Evolutionary conservation across 352 stramenopile genomes (phyloP), one percentile per base, ranked within the genome.

Genomic region (Chrysophaeum taylorii): DNA sequence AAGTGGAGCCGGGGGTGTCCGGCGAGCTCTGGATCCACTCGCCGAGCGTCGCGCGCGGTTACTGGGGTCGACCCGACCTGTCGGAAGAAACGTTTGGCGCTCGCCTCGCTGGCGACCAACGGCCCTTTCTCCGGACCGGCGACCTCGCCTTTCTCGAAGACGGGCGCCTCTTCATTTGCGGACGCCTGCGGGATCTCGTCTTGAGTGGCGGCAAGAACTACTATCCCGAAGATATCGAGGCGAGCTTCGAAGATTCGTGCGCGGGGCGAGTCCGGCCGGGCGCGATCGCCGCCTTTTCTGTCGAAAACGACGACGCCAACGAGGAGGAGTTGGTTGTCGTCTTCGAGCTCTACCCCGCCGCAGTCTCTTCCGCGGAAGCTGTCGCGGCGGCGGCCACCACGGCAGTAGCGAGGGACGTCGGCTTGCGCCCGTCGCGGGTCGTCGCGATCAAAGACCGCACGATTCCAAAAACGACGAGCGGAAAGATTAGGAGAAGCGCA

Each of bases 201-300:
- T 99, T 99, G 78, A 89, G 99, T 57, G 85, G 91, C 27, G 96
- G 96, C 9, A 99, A 78, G 96, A 99, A 76, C n/a, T n/a, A n/a
- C n/a, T n/a, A n/a, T n/a, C n/a, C n/a, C n/a, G n/a, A n/a, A n/a
- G n/a, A n/a, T n/a, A 86, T 99, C 33, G 96, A 99, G 74, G 82
- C 85, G 9, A 94, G 89, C 15, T 90, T 89, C 0, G 91, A 97
- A 79, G 74, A 76, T 53, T 38, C 73, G 29, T 41, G 48, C 29
- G 25, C 39, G 0, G 43, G 33, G 29, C 18, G 4, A 9, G 29
- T 95, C 21, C 88, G 94, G n/a, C 91, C 91, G 52, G 94, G n/a
- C n/a, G 94, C 92, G 73, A 94, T 86, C 38, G 93, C 92, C 2
- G 92, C 93, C 1, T 98, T 98, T 74, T 54, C 45, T 4, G 45